A percentile compares a stretch with the other conserved stretches of the same genome.
phyloP scores from a whole-genome alignment of 495 filamentous ascomycete genomes.

The Aspergillus hancockii region DNA sequence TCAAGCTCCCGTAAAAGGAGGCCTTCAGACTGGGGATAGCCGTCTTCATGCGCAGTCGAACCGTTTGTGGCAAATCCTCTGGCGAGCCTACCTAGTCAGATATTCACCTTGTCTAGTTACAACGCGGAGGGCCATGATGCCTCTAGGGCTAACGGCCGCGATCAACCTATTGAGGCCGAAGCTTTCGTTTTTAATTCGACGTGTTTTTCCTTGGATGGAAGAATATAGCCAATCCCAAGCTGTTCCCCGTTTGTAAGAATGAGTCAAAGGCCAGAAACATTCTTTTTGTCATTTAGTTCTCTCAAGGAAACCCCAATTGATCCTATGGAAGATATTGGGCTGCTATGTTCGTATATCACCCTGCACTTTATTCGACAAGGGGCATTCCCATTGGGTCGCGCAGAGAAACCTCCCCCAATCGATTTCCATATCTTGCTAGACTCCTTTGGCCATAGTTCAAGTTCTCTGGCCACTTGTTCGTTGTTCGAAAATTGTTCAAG shows the following conservation, averaged over 20 bases:
- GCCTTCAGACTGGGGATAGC: constrained; percentile 13
- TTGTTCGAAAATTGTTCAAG: constrained; percentile 6
- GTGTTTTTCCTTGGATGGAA: constrained; percentile 7
- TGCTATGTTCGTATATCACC: constrained; percentile 12
- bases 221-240: constrained; percentile 6
- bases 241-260: neutral
- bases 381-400: neutral
- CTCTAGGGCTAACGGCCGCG: constrained; percentile 8
- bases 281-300: constrained; percentile 1
- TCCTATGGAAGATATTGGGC: neutral
- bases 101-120: constrained; percentile 6
- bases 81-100: constrained; percentile 10
- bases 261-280: constrained; percentile 10
- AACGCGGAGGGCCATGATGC: constrained; percentile 10
- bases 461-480: neutral
- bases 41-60: constrained; percentile 13
- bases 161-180: constrained; percentile 9
- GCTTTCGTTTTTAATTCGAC: neutral
- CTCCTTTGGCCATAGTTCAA: neutral
- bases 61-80: constrained; percentile 9
- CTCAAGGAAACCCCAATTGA: constrained; percentile 11
- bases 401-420: constrained; percentile 11
- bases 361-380: constrained; percentile 10
- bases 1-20: constrained; percentile 8
- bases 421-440: constrained; percentile 5